phyloP scores from a whole-genome alignment of 176 grass and related monocot species.

The Oryza glumipatula region DNA sequence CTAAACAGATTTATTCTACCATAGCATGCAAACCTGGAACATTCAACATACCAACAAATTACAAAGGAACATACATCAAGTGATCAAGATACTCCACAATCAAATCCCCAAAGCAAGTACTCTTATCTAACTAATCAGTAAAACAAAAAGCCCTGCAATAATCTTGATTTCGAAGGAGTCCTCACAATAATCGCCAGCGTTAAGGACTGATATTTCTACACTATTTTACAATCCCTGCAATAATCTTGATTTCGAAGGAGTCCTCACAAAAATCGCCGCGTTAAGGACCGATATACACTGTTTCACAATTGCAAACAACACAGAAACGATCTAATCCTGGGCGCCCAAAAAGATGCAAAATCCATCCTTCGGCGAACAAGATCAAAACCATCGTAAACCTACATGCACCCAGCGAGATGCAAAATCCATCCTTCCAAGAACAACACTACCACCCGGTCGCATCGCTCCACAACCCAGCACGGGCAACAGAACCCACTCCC shows the following conservation, averaged over 20 bases:
- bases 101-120: neutral
- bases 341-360: neutral
- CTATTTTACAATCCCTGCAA: no score
- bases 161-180: neutral
- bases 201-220: neutral
- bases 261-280: neutral
- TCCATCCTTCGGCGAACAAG: neutral
- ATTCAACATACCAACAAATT: neutral
- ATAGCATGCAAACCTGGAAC: neutral
- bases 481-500: neutral
- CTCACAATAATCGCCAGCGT: neutral
- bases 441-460: neutral
- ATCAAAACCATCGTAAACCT: neutral
- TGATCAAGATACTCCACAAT: neutral
- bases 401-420: neutral
- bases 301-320: neutral
- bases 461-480: conserved; percentile 13
- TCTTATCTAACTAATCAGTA: neutral
- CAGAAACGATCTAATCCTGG: neutral
- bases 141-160: neutral
- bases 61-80: neutral
- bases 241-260: neutral
- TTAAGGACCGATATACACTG: neutral
- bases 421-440: neutral
- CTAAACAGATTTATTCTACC: neutral